Conservation (phyloP, 208 protist species). For the Trypanosoma grayi region DNA sequence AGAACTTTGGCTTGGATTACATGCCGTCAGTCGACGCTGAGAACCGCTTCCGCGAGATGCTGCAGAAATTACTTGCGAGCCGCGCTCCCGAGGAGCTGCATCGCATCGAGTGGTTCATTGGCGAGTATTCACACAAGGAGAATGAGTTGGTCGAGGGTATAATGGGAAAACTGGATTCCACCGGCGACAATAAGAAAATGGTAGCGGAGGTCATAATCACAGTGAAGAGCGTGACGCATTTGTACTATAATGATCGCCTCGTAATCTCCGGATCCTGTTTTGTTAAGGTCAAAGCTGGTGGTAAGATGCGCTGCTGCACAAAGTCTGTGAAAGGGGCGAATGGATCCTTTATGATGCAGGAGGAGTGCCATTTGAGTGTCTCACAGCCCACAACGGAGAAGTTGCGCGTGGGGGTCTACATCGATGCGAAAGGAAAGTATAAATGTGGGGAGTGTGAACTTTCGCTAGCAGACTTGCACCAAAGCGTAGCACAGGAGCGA, state of each 20-base stretch:
- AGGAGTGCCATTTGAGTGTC: slow-evolving; percentile 43
- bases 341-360: slow-evolving; percentile 49
- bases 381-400: slow-evolving; percentile 37
- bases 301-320: slow-evolving; percentile 37
- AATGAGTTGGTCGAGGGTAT: slow-evolving; percentile 27
- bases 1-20: slow-evolving; percentile 74
- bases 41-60: slow-evolving; percentile 63
- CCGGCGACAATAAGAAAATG: not conserved
- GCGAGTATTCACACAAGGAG: slow-evolving; percentile 51
- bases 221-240: slow-evolving; percentile 44
- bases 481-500: slow-evolving; percentile 43
- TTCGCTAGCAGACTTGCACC: slow-evolving; percentile 54
- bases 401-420: slow-evolving; percentile 46
- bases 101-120: slow-evolving; percentile 78
- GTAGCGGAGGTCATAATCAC: slow-evolving; percentile 31
- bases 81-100: slow-evolving; percentile 56
- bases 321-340: slow-evolving; percentile 28
- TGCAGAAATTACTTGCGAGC: slow-evolving; percentile 46
- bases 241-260: slow-evolving; percentile 40
- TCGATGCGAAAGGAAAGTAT: slow-evolving; percentile 33
- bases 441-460: slow-evolving; percentile 62
- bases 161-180: not conserved
- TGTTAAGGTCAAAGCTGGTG: slow-evolving; percentile 52
- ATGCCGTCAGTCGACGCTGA: slow-evolving; percentile 68
- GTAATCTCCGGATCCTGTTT: slow-evolving; percentile 42